A percentile compares a stretch with the other conserved stretches of the same genome.
Conservation (phyloP, 1,284 basidiomycete species). For the Naganishia sp. region DNA sequence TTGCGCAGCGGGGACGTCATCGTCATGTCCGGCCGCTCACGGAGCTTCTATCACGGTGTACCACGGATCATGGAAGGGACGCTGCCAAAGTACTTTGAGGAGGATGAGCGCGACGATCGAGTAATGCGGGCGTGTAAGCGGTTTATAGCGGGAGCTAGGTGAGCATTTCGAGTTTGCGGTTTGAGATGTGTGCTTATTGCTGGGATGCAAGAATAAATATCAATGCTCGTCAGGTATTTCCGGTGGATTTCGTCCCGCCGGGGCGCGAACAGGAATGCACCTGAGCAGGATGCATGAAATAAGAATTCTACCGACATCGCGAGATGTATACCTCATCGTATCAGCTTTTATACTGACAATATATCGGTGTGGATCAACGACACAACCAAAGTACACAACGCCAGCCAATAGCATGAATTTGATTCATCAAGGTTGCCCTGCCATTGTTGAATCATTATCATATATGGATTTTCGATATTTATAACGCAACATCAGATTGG, state of each 20-base stretch:
- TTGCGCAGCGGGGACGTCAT: conserved; percentile 83
- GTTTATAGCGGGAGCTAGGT: conserved; percentile 54
- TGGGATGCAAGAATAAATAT: conserved; percentile 65
- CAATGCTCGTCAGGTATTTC: conserved; percentile 77
- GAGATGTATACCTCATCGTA: no score
- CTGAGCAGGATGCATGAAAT: no score
- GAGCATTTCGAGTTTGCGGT: background rate
- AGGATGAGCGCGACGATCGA: conserved; percentile 36
- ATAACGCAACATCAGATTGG: no score
- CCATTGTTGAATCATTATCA: no score
- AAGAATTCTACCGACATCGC: no score
- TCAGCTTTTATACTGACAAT: no score
- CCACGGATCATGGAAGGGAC: conserved; percentile 80
- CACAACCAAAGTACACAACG: no score
- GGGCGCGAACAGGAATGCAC: no score
- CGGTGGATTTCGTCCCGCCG: conserved; percentile 42
- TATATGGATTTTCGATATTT: no score
- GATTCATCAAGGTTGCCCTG: no score
- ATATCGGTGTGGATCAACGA: no score
- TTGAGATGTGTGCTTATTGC: background rate
- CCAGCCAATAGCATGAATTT: no score
- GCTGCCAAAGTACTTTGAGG: conserved; percentile 65
- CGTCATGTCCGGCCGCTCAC: conserved; percentile 83
- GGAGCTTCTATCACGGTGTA: conserved; percentile 85
- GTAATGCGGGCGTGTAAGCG: conserved; percentile 59